Evolutionary conservation across 192 early-diverging fungal species (phyloP).

Genomic region (Cetraspora pellucida): DNA sequence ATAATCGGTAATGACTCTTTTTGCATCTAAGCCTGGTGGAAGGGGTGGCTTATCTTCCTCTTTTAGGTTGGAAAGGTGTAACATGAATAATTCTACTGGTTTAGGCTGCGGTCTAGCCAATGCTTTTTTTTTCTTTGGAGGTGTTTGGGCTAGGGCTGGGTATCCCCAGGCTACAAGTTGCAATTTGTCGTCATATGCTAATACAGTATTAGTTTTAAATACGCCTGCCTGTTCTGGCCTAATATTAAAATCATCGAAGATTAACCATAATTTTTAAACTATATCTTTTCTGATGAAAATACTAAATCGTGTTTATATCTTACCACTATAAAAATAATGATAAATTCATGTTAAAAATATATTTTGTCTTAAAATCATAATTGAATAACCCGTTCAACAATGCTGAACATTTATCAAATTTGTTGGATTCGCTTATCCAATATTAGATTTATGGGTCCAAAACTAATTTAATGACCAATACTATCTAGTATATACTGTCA

Average conservation of each 20-base stretch:
- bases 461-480: no score
- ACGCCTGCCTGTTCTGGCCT: constrained; percentile 12
- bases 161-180: constrained; percentile 27
- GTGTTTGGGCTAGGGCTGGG: constrained; percentile 22
- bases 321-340: no score
- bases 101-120: background rate
- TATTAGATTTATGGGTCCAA: background rate
- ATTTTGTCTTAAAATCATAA: no score
- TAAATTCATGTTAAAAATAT: no score
- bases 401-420: no score
- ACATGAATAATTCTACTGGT: constrained; percentile 46
- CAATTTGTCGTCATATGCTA: constrained; percentile 30
- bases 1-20: constrained; percentile 57
- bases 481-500: no score
- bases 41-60: constrained; percentile 45
- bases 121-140: constrained; percentile 2
- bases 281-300: no score
- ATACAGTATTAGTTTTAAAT: constrained; percentile 29
- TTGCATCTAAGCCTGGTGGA: constrained; percentile 51
- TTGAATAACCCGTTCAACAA: no score
- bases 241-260: no score
- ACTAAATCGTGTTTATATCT: no score
- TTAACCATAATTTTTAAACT: no score
- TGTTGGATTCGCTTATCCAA: background rate
- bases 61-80: constrained; percentile 50